Evolutionary conservation across 805 yeast species (phyloP).

Genomic region (Pichia occidentalis): DNA sequence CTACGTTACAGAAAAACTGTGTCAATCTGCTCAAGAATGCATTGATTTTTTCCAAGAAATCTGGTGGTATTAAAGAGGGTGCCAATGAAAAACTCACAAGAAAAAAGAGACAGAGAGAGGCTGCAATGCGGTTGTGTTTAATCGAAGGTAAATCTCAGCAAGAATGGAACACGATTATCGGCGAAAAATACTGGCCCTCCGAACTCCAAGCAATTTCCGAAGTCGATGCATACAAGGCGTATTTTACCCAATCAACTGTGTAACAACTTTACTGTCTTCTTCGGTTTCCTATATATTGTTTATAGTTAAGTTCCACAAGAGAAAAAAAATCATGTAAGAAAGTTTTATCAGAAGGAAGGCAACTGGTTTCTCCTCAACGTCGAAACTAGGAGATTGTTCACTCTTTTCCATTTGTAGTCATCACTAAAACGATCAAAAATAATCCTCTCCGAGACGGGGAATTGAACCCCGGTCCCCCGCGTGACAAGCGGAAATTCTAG

Average conservation of each 20-base stretch:
- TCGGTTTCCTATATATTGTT: too few species aligned
- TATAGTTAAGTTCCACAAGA: too few species aligned
- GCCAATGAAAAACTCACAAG: slow-evolving; percentile 37
- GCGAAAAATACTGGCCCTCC: slow-evolving; percentile 24
- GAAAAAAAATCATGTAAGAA: slow-evolving; percentile 7
- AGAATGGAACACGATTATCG: slow-evolving; percentile 24
- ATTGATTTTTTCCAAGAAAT: slow-evolving; percentile 35
- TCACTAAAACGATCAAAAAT: slow-evolving; percentile 15
- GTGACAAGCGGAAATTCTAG: slow-evolving; percentile 39
- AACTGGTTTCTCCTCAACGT: slow-evolving; percentile 22
- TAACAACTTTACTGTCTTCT: too few species aligned
- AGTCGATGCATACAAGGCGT: slow-evolving; percentile 17
- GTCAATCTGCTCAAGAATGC: slow-evolving; percentile 41
- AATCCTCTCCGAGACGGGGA: slow-evolving; percentile 35
- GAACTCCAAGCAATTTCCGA: slow-evolving; percentile 24
- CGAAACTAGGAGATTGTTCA: slow-evolving; percentile 25
- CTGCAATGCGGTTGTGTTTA: slow-evolving; percentile 39
- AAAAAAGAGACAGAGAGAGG: slow-evolving; percentile 37
- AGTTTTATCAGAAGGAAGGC: slow-evolving; percentile 18
- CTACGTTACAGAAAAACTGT: slow-evolving; percentile 33
- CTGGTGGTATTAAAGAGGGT: slow-evolving; percentile 48
- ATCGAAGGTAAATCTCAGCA: slow-evolving; percentile 34
- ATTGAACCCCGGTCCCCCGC: slow-evolving; percentile 40
- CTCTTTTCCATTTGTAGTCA: slow-evolving; percentile 20
- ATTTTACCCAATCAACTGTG: slow-evolving; percentile 2